Conservation (phyloP, 345 rosid species). For the Euclidium syriacum region DNA sequence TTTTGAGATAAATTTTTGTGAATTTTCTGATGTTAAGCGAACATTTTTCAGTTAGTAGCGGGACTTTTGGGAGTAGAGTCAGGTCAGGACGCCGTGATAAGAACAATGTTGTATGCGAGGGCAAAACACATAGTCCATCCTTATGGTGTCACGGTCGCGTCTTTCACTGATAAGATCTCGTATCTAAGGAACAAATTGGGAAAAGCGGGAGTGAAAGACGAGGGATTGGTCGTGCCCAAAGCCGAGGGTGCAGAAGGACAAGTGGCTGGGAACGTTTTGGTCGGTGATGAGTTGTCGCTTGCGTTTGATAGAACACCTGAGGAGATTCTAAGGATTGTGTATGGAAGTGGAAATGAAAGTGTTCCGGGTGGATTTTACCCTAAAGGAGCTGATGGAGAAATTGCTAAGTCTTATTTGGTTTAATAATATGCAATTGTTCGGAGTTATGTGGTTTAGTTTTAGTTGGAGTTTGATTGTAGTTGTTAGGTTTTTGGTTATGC, state of each 20-base stretch:
- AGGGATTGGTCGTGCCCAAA: conserved; percentile 43
- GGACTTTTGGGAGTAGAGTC: conserved; percentile 78
- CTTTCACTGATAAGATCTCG: conserved; percentile 25
- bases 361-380: conserved; percentile 65
- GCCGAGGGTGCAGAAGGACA: conserved; percentile 39
- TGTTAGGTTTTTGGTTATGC: conserved; percentile 1
- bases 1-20: neutral
- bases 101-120: conserved; percentile 46
- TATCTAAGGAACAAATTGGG: conserved; percentile 23
- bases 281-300: conserved; percentile 40
- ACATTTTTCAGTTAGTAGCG: conserved; percentile 51
- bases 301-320: conserved; percentile 50
- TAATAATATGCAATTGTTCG: neutral
- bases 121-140: conserved; percentile 28
- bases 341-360: conserved; percentile 54
- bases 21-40: neutral
- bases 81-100: conserved; percentile 76
- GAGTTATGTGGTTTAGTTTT: conserved; percentile 4
- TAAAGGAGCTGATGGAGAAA: conserved; percentile 49
- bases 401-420: conserved; percentile 43
- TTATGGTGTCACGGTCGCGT: conserved; percentile 16
- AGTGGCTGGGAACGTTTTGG: conserved; percentile 46
- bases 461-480: neutral
- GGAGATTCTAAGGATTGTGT: conserved; percentile 56
- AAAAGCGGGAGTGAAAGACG: conserved; percentile 40